A percentile compares a stretch with the other conserved stretches of the same genome.
Conservation (phyloP, 2,329 filamentous ascomycete species). For the Aspergillus calidoustus region DNA sequence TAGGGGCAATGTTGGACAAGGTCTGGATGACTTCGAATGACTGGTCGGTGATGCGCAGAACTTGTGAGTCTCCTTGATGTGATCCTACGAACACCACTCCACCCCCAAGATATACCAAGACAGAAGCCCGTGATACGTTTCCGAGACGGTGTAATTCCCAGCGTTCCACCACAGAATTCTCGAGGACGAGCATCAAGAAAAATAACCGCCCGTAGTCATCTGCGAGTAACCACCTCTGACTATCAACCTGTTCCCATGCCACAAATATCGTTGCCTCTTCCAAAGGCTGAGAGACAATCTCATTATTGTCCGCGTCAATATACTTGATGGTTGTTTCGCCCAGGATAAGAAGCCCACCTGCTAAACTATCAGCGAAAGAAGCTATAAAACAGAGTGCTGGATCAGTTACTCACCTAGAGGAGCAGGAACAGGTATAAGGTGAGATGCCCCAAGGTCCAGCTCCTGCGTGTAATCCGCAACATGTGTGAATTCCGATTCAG, state of each 20-base stretch:
- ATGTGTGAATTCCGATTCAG: conserved; percentile 59
- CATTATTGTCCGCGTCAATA: conserved; percentile 75
- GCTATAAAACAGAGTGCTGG: neutral
- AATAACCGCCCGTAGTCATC: conserved; percentile 90
- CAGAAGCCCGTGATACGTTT: conserved; percentile 74
- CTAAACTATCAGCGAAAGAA: conserved; percentile 52
- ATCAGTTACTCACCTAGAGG: conserved; percentile 52
- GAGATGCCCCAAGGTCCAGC: conserved; percentile 63
- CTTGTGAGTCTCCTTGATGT: conserved; percentile 88
- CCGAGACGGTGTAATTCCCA: conserved; percentile 73
- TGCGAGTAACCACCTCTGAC: conserved; percentile 80
- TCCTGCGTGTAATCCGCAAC: conserved; percentile 56
- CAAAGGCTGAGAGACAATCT: conserved; percentile 67
- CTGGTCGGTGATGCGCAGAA: conserved; percentile 68
- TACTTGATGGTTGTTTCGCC: conserved; percentile 84
- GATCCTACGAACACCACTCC: conserved; percentile 84
- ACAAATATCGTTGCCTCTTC: conserved; percentile 82
- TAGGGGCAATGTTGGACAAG: conserved; percentile 82
- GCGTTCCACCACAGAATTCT: conserved; percentile 62
- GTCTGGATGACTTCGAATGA: conserved; percentile 73
- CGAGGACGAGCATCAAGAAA: conserved; percentile 76
- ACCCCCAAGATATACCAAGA: conserved; percentile 71
- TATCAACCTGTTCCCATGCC: conserved; percentile 86
- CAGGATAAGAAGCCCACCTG: conserved; percentile 74
- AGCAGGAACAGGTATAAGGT: conserved; percentile 64